phyloP scores from a whole-genome alignment of 148 eudicot genomes.

The Rhododendron simsii region DNA sequence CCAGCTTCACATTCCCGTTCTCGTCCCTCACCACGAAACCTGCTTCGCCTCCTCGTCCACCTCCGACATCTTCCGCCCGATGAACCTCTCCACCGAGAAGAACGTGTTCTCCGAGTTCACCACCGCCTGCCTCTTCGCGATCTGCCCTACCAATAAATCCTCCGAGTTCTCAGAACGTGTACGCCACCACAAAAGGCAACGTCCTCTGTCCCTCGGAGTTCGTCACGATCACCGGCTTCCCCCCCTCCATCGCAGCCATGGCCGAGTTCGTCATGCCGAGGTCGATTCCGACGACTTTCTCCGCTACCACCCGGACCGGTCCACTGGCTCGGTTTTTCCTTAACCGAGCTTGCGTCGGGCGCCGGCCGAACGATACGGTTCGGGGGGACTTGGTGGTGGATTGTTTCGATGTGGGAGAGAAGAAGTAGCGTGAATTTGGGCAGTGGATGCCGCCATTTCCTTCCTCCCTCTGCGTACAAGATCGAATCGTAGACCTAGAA shows the following conservation, averaged over 20 bases:
- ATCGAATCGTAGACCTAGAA: background rate
- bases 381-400: constrained; percentile 14
- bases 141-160: constrained; percentile 80
- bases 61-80: constrained; percentile 92
- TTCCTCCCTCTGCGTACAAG: background rate
- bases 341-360: constrained; percentile 11
- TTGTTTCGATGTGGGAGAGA: constrained; percentile 13
- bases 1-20: constrained; percentile 89
- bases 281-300: constrained; percentile 95
- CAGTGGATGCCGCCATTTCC: constrained; percentile 46
- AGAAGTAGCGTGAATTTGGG: constrained; percentile 37
- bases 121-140: constrained; percentile 93
- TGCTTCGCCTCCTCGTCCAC: constrained; percentile 96
- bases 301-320: constrained; percentile 49
- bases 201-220: constrained; percentile 94
- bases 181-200: constrained; percentile 93
- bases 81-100: constrained; percentile 87
- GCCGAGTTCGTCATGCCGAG: constrained; percentile 94
- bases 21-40: constrained; percentile 83
- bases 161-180: constrained; percentile 81
- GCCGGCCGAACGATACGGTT: constrained; percentile 36
- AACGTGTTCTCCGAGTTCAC: constrained; percentile 89
- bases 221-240: constrained; percentile 86
- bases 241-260: constrained; percentile 99
- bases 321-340: constrained; percentile 15